Evolutionary conservation across 306 rosid genomes (phyloP).

Genomic region (Cajanus cajan): DNA sequence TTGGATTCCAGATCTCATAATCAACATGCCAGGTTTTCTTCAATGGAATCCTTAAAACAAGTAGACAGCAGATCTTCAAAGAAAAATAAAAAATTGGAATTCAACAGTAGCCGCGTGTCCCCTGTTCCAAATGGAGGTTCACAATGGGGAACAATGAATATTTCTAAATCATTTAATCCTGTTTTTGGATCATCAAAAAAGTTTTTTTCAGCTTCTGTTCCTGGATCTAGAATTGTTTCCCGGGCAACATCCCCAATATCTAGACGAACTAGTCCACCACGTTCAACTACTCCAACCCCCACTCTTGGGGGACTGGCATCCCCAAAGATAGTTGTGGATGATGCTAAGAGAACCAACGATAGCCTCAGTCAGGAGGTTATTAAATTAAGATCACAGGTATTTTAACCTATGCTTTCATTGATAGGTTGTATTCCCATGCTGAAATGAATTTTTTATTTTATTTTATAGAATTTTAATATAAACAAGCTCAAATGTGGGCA

Average conservation of each 20-base stretch:
- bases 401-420: slow-evolving; percentile 3
- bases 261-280: slow-evolving; percentile 98
- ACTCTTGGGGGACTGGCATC: slow-evolving; percentile 96
- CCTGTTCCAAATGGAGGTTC: slow-evolving; percentile 93
- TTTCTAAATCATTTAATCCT: slow-evolving; percentile 92
- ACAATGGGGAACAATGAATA: slow-evolving; percentile 87
- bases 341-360: slow-evolving; percentile 80
- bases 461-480: neutral
- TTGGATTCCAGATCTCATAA: slow-evolving; percentile 79
- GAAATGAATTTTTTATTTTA: neutral
- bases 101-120: slow-evolving; percentile 94
- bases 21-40: slow-evolving; percentile 72
- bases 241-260: slow-evolving; percentile 99
- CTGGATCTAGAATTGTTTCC: slow-evolving; percentile 98
- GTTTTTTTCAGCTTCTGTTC: slow-evolving; percentile 98
- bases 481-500: neutral
- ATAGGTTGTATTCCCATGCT: neutral
- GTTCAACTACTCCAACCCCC: slow-evolving; percentile 98
- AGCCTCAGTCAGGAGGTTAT: slow-evolving; percentile 93
- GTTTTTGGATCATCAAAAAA: slow-evolving; percentile 97
- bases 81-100: slow-evolving; percentile 94
- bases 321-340: slow-evolving; percentile 83
- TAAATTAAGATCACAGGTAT: slow-evolving; percentile 89
- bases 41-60: slow-evolving; percentile 88
- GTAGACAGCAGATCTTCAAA: slow-evolving; percentile 81